Evolutionary conservation across 1,284 basidiomycete genomes (phyloP), one percentile per base, ranked within the genome.

Genomic region (Ustilago xerochloae): DNA sequence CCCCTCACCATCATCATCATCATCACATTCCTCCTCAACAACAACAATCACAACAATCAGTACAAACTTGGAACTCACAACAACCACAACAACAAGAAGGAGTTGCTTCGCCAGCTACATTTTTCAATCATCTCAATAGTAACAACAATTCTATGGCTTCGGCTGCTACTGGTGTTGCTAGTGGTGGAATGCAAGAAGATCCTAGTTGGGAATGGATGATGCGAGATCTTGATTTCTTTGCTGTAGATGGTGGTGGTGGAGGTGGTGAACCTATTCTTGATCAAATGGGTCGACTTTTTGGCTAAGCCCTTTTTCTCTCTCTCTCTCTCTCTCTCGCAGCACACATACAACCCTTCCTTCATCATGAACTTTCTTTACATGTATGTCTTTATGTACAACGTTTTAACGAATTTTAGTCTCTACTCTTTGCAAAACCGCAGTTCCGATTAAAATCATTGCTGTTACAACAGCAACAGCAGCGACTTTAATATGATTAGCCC

Each of bases 401-500:
- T n/a, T 18, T 41, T 45, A 69, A n/a, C 53, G 55, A 52, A 78
- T 75, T 35, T 69, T 71, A 0, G 60, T 64, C 33, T 75, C 63
- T 18, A 73, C 62, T 13, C 77, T 47, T 49, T 72, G 71, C 32
- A 74, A 18, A 3, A 73, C 35, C 0, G 67, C 68, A 0, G 71
- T 50, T 4, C 58, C 45, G 1, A 51, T 45, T 16, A 79, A 66
- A n/a, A 80, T 4, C 1, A 29, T 4, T 1, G 60, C 51, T 1
- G 60, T 63, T 6, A 76, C 68, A 0, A 41, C 35, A 0, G 68
- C 53, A 2, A 80, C 75, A 1, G 72, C 68, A 0, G 67, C 38
- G 0, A 75, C 67, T 47, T 83, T 83, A 41, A 69, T 65, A 29
- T 71, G 28, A 41, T 81, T 67, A 0, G 64, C 73, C 4, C 48